These are phyloP conservation scores for Fusarium sp. DNA, from an alignment of 2,329 filamentous ascomycete genomes.

Conservation along the genomic window DNA sequence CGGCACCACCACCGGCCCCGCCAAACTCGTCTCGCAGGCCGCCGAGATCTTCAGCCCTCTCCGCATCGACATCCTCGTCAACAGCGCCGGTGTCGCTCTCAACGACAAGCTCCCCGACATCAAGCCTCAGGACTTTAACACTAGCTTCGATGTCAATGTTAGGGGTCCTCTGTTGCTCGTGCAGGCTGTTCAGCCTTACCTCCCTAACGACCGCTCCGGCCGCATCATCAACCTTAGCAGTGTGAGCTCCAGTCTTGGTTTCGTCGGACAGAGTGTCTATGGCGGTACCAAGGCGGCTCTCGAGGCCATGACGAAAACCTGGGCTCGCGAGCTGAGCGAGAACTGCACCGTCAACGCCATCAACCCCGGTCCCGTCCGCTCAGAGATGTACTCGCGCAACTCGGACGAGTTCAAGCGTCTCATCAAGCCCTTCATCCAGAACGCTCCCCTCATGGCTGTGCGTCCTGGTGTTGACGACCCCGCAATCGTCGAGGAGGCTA, in stretches of 20 bases:
- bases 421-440: slow-evolving; percentile 44
- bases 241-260: slow-evolving; percentile 57
- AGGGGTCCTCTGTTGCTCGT: slow-evolving; percentile 79
- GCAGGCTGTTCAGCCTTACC: slow-evolving; percentile 71
- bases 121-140: slow-evolving; percentile 68
- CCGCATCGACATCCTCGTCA: slow-evolving; percentile 71
- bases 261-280: slow-evolving; percentile 60
- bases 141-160: slow-evolving; percentile 79
- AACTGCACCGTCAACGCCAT: slow-evolving; percentile 61
- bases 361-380: slow-evolving; percentile 63
- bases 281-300: slow-evolving; percentile 62
- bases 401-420: slow-evolving; percentile 43
- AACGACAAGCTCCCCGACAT: slow-evolving; percentile 70
- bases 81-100: slow-evolving; percentile 75
- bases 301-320: slow-evolving; percentile 63
- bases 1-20: slow-evolving; percentile 34
- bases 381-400: slow-evolving; percentile 55
- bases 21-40: slow-evolving; percentile 39
- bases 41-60: slow-evolving; percentile 37
- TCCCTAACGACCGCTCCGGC: slow-evolving; percentile 72
- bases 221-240: slow-evolving; percentile 63
- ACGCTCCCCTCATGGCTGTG: slow-evolving; percentile 41
- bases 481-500: slow-evolving; percentile 42
- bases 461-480: slow-evolving; percentile 38
- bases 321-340: slow-evolving; percentile 62